phyloP scores from a whole-genome alignment of 139 green algal genomes.

The Volvox africanus region DNA sequence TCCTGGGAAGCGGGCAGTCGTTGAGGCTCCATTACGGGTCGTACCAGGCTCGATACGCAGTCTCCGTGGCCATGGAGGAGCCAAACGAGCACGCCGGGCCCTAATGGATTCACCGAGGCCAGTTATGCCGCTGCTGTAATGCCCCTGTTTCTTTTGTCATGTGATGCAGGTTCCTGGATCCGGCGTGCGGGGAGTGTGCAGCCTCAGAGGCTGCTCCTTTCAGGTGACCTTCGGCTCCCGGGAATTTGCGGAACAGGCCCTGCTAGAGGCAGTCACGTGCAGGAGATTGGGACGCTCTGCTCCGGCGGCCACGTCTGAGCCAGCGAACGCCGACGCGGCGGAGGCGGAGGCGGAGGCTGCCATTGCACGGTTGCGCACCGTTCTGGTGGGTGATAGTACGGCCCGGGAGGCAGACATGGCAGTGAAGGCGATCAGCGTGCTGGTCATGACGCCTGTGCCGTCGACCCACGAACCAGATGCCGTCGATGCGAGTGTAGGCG shows the following conservation, averaged over 20 bases:
- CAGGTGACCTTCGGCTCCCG: constrained; percentile 71
- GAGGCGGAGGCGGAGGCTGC: neutral
- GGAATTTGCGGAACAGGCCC: constrained; percentile 61
- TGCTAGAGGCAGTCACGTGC: neutral
- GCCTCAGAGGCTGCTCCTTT: constrained; percentile 26
- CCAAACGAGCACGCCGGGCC: too few relatives aligned
- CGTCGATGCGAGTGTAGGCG: neutral
- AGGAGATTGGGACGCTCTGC: neutral
- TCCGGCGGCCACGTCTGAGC: neutral
- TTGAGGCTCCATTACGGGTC: too few relatives aligned
- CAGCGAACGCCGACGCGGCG: neutral
- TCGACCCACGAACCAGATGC: neutral
- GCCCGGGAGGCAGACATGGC: neutral
- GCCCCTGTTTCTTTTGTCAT: too few relatives aligned
- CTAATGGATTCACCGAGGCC: too few relatives aligned
- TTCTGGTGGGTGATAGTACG: neutral
- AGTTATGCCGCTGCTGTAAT: too few relatives aligned
- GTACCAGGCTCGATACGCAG: too few relatives aligned
- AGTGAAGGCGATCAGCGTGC: constrained; percentile 23
- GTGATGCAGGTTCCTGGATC: constrained; percentile 50
- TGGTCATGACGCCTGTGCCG: neutral
- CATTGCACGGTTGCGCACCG: neutral
- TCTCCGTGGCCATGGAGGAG: too few relatives aligned
- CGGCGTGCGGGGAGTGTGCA: constrained; percentile 66
- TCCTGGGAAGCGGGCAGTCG: too few relatives aligned